Base-by-base conservation (phyloP, 345 rosid genomes). In the Salix brachista region DNA sequence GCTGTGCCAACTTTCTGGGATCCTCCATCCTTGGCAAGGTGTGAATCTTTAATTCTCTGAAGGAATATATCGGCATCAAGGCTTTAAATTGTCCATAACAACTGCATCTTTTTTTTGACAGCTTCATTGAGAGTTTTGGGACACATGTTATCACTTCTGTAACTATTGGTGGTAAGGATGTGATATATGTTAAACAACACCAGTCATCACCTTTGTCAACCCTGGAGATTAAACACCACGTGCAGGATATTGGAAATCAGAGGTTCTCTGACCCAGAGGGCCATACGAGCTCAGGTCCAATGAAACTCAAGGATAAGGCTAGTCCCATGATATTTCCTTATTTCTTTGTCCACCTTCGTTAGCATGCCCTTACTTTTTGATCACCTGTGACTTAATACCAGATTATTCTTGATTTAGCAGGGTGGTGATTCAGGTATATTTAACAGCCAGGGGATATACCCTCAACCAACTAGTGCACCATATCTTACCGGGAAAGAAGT, bases 101-200 rank as follows among this genome's bases (percentile, higher is more conserved):
- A 10, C 65, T 64, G 25, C 65, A 64, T 67, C 28, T 19, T 73
- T 37, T 37, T 68, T 83, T 74, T 85, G 72, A 76, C 91, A 91
- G 96, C 69, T 91, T 91, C 70, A 88, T 91, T 71, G 91, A 90
- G 84, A 86, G 82, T 78, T 90, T 86, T 76, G 96, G 96, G 78
- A 91, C 96, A 1, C 96, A 90, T 80, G 82, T 90, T 56, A 85
- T 90, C 52, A 82, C 90, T 36, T 91, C 96, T 30, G 87, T 89
- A 65, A 90, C 96, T 62, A 83, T 91, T 67, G 96, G 96, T 58
- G 92, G 96, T 64, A 91, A 88, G 84, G 96, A 91, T 85, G 84
- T 85, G 80, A 86, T 88, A 81, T 91, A 88, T 60, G 81, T 91
- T 77, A 90, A 86, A 81, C 93, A 91, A n/a, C 96, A 90, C 76